phyloP scores from a whole-genome alignment of 1,139 yeast species.

The Hemisphaericaspora lyxosophila region DNA sequence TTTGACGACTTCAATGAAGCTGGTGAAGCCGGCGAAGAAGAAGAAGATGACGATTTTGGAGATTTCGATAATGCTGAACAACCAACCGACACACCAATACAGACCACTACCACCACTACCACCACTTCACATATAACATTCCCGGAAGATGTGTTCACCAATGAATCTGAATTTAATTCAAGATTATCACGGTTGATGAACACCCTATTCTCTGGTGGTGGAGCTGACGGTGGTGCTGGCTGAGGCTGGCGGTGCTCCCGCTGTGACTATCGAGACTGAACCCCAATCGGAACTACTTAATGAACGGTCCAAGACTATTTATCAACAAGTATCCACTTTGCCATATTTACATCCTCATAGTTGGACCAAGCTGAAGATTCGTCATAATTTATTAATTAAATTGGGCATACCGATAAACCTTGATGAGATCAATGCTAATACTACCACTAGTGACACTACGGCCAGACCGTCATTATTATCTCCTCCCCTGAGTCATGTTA shows the following conservation, averaged over 20 bases:
- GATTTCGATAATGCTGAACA: constrained; percentile 16
- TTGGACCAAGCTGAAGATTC: constrained; percentile 59
- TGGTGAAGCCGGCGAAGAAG: constrained; percentile 6
- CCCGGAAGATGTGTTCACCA: constrained; percentile 16
- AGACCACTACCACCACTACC: background rate
- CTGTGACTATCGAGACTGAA: background rate
- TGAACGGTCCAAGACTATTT: constrained; percentile 29
- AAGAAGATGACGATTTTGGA: constrained; percentile 10
- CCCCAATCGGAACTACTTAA: constrained; percentile 18
- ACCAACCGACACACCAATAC: constrained; percentile 3
- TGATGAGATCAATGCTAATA: constrained; percentile 40
- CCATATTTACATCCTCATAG: constrained; percentile 52
- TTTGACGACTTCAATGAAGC: constrained; percentile 12
- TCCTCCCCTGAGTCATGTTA: no score
- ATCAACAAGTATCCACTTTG: constrained; percentile 33
- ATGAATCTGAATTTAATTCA: constrained; percentile 15
- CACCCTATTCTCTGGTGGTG: constrained; percentile 22
- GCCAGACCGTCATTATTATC: no score
- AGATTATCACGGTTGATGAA: constrained; percentile 22
- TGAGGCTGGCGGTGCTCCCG: no score
- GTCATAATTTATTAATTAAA: constrained; percentile 54
- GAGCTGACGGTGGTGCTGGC: no score
- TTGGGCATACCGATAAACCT: constrained; percentile 61
- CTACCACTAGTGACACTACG: constrained; percentile 1
- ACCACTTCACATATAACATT: constrained; percentile 5